These are phyloP conservation scores for Plasmodium coatneyi DNA, from an alignment of 169 alveolate genomes.

Conservation along the genomic window DNA sequence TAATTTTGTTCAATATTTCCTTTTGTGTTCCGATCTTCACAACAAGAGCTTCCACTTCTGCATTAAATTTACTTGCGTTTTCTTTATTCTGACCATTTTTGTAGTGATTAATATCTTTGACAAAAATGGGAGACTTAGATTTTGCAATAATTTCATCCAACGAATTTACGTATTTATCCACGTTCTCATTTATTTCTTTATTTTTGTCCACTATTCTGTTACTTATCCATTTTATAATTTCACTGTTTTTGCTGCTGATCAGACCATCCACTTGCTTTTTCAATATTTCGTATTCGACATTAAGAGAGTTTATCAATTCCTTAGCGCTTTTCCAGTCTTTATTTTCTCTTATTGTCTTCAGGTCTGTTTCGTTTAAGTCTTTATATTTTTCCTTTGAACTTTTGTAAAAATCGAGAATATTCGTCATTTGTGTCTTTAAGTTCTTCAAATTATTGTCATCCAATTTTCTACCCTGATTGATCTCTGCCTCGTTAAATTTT, in stretches of 20 bases:
- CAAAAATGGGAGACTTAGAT: not conserved
- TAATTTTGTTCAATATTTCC: not conserved
- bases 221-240: not conserved
- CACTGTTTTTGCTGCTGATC: not conserved
- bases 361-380: not conserved
- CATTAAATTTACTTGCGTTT: not conserved
- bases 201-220: not conserved
- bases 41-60: not conserved
- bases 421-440: not conserved
- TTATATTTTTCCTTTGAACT: constrained; percentile 13
- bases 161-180: not conserved
- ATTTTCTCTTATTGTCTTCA: constrained; percentile 3
- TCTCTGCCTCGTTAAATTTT: not conserved
- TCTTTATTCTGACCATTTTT: not conserved
- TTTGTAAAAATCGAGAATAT: not conserved
- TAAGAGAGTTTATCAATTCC: not conserved
- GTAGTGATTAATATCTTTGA: not conserved
- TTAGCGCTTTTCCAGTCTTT: constrained; percentile 16
- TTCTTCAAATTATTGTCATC: not conserved
- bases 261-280: not conserved
- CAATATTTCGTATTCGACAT: constrained; percentile 13
- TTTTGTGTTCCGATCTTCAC: not conserved
- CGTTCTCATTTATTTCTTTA: not conserved
- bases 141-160: not conserved
- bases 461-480: not conserved